phyloP scores from a whole-genome alignment of 768 basidiomycete species.

The Sporobolomyces phaffii region DNA sequence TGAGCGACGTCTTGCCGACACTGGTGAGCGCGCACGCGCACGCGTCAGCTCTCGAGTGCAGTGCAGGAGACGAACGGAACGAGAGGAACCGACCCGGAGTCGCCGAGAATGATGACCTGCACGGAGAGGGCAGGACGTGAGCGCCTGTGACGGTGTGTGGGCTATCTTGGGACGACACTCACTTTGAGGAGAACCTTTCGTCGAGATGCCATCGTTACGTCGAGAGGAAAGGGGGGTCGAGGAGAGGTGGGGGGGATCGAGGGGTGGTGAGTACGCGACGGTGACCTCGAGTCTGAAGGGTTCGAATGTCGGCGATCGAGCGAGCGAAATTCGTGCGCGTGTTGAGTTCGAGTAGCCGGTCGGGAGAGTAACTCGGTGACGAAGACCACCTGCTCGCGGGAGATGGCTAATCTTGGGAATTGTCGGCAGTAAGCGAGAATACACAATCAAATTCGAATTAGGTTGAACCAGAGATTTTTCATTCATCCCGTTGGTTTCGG shows the following conservation, averaged over 20 bases:
- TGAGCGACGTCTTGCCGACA: slow-evolving; percentile 98
- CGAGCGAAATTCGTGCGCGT: too few species aligned
- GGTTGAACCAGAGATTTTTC: background rate
- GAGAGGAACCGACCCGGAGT: slow-evolving; percentile 49
- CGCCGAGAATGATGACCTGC: slow-evolving; percentile 97
- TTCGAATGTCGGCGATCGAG: too few species aligned
- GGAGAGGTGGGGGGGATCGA: background rate
- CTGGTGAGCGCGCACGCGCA: slow-evolving; percentile 49
- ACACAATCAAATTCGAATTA: too few species aligned
- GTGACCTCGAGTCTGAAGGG: too few species aligned
- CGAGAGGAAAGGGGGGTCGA: background rate
- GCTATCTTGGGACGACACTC: background rate
- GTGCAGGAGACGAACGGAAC: background rate
- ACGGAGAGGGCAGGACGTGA: slow-evolving; percentile 27
- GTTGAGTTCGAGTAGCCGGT: background rate
- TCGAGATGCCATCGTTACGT: slow-evolving; percentile 44
- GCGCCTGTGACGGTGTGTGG: slow-evolving; percentile 17
- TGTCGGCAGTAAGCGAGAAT: too few species aligned
- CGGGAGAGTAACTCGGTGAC: background rate
- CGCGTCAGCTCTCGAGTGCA: slow-evolving; percentile 1
- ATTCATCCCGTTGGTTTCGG: too few species aligned
- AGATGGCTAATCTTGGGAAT: too few species aligned
- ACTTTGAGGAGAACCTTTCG: slow-evolving; percentile 53
- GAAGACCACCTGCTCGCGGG: too few species aligned
- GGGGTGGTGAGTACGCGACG: background rate